phyloP scores from a whole-genome alignment of 305 asterid genomes.

The Ajuga reptans region DNA sequence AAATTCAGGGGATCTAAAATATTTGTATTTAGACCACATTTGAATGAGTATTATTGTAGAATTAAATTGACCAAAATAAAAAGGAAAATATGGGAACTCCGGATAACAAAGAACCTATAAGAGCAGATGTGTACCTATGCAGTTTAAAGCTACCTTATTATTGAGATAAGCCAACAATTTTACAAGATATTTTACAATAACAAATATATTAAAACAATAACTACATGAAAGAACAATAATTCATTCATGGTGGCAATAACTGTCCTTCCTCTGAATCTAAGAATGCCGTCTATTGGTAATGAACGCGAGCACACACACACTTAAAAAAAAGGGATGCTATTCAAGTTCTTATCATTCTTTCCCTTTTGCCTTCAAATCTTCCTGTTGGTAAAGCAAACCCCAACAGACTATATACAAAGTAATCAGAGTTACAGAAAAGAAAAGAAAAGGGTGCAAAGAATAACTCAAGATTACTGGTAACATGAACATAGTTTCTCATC shows the following conservation, averaged over 20 bases:
- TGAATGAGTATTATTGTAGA: background rate
- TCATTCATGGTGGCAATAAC: background rate
- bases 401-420: conserved; percentile 29
- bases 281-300: background rate
- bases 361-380: conserved; percentile 13
- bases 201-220: background rate
- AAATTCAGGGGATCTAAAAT: background rate
- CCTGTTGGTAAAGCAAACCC: conserved; percentile 26
- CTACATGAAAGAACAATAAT: background rate
- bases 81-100: background rate
- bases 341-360: background rate
- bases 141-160: background rate
- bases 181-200: background rate
- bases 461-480: conserved; percentile 2
- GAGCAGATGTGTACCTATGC: background rate
- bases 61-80: background rate
- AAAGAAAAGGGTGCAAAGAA: background rate
- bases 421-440: background rate
- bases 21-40: background rate
- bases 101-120: background rate
- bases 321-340: background rate
- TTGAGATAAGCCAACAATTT: background rate
- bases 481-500: conserved; percentile 20
- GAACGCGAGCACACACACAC: background rate
- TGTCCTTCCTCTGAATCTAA: background rate